These are phyloP conservation scores for Metarhizium brunneum DNA, from an alignment of 2,329 filamentous ascomycete genomes.

Conservation along the genomic window DNA sequence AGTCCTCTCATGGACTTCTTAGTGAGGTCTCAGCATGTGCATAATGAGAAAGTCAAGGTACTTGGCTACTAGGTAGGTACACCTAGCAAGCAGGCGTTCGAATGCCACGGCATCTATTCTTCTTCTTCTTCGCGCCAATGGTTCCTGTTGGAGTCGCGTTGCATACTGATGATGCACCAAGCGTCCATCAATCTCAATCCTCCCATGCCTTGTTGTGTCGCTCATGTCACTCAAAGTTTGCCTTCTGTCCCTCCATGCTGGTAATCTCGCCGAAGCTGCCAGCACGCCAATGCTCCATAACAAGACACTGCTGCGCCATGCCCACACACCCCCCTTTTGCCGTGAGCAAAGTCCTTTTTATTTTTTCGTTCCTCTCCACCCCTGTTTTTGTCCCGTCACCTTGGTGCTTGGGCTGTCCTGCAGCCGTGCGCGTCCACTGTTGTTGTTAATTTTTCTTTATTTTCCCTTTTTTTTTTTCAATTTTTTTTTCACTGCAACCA, in stretches of 20 bases:
- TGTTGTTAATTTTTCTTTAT: not conserved
- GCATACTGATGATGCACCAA: not conserved
- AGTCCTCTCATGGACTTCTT: no score
- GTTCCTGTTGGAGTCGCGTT: not conserved
- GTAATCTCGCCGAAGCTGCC: not conserved
- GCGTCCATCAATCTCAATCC: not conserved
- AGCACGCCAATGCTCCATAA: not conserved
- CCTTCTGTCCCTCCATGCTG: not conserved
- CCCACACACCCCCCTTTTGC: not conserved
- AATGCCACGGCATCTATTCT: not conserved
- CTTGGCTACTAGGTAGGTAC: no score
- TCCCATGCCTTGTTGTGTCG: not conserved
- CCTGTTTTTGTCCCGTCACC: not conserved
- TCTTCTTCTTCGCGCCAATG: not conserved
- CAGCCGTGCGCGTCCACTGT: not conserved
- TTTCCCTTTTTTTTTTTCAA: not conserved
- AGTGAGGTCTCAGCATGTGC: no score
- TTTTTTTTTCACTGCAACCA: not conserved
- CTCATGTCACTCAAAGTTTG: not conserved
- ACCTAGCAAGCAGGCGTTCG: not conserved
- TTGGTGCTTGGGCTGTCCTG: not conserved
- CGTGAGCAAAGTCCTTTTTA: not conserved
- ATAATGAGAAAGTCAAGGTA: no score
- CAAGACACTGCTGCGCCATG: not conserved
- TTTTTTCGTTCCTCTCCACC: not conserved